A percentile compares a stretch with the other conserved stretches of the same genome.
Evolutionary conservation across 108 stramenopile species (phyloP).

Genomic region (Nitzschia palea): DNA sequence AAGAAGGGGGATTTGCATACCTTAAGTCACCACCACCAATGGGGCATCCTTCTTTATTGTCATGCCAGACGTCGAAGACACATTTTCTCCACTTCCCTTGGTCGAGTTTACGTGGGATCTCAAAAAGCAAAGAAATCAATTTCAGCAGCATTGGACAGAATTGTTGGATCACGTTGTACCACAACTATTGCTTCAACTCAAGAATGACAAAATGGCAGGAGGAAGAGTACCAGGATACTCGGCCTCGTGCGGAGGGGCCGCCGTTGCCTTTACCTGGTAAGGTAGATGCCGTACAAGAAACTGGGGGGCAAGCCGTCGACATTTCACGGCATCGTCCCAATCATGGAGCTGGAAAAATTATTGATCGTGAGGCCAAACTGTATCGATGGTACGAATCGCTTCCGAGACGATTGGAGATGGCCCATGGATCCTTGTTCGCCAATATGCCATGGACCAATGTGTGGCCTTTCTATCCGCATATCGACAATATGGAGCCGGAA

Average conservation of each 20-base stretch:
- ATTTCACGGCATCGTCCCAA: constrained; percentile 71
- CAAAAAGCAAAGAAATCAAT: neutral
- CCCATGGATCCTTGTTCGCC: constrained; percentile 36
- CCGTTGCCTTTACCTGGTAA: constrained; percentile 69
- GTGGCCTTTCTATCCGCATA: constrained; percentile 73
- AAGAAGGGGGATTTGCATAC: constrained; percentile 49
- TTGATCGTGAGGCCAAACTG: constrained; percentile 45
- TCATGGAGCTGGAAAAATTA: constrained; percentile 64
- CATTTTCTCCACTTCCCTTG: constrained; percentile 71
- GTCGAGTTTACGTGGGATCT: constrained; percentile 59
- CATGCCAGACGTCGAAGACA: constrained; percentile 77
- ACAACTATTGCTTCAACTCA: constrained; percentile 7
- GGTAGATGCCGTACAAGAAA: constrained; percentile 60
- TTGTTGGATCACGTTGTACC: constrained; percentile 30
- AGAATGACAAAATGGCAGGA: constrained; percentile 6
- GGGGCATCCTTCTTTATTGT: constrained; percentile 48
- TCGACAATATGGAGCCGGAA: constrained; percentile 30
- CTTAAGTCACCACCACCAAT: neutral
- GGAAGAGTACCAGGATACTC: constrained; percentile 13
- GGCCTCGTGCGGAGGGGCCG: constrained; percentile 71
- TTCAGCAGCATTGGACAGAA: constrained; percentile 21
- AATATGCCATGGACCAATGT: constrained; percentile 44
- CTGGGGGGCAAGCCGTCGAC: constrained; percentile 75
- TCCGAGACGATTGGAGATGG: neutral
- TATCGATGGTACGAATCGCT: neutral